A percentile compares a stretch with the other conserved stretches of the same genome.
phyloP scores from a whole-genome alignment of 306 rosid species.

The Gillenia trifoliata region DNA sequence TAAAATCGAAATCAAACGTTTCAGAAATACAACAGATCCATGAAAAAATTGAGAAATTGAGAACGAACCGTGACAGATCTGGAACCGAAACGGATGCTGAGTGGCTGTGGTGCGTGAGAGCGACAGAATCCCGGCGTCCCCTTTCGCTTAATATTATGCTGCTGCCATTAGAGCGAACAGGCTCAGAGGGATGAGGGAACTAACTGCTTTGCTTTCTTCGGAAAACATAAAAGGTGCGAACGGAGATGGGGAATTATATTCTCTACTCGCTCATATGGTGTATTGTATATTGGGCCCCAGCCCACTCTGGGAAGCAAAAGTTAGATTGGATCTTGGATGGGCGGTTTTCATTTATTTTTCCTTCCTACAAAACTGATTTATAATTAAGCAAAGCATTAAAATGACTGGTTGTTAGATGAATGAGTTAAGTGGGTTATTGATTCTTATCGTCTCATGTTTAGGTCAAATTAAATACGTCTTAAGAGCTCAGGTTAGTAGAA shows the following conservation, averaged over 20 bases:
- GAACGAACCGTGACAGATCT: constrained; percentile 5
- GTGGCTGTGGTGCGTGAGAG: neutral
- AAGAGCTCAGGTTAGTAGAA: no score
- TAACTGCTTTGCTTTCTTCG: neutral
- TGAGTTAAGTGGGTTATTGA: neutral
- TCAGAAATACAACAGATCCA: neutral
- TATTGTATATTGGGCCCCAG: neutral
- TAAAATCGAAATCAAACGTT: neutral
- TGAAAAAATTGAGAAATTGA: neutral
- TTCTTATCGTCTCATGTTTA: neutral
- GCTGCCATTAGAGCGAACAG: neutral
- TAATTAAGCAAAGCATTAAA: no score
- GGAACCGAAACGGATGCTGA: neutral
- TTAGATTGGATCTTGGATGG: neutral
- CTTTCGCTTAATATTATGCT: neutral
- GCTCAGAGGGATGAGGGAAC: neutral
- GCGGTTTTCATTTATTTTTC: no score
- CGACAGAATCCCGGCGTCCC: neutral
- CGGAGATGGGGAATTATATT: neutral
- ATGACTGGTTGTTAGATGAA: no score
- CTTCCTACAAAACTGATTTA: no score
- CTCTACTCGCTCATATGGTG: neutral
- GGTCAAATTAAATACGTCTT: no score
- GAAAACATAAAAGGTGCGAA: neutral
- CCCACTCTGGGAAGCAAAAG: neutral